These are phyloP conservation scores for Neonectria punicea DNA, from an alignment of 2,329 filamentous ascomycete species.

Conservation along the genomic window DNA sequence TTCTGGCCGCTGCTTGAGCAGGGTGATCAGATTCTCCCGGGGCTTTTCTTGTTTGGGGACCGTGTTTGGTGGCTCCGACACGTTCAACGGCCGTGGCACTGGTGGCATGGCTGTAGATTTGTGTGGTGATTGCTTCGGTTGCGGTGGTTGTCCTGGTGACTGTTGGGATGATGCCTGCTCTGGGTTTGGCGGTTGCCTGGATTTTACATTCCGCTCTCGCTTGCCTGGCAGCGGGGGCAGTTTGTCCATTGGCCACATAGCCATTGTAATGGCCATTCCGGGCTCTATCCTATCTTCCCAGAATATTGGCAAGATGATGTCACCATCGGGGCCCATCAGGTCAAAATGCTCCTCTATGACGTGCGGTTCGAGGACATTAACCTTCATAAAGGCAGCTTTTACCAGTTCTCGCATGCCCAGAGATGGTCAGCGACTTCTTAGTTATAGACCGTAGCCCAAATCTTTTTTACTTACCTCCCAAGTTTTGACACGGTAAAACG, in stretches of 20 bases:
- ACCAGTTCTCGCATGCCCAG: conserved; percentile 88
- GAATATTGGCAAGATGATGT: conserved; percentile 79
- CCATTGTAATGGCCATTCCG: conserved; percentile 63
- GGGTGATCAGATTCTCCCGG: too few species aligned
- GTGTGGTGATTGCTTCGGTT: too few species aligned
- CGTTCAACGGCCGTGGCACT: too few species aligned
- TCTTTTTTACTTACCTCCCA: conserved; percentile 73
- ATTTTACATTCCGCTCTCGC: too few species aligned
- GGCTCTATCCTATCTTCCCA: conserved; percentile 84
- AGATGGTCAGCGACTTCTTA: not conserved
- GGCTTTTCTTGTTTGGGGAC: too few species aligned
- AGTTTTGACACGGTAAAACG: conserved; percentile 82
- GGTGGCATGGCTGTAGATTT: too few species aligned
- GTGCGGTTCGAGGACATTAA: conserved; percentile 69
- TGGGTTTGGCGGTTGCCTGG: not conserved
- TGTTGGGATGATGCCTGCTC: too few species aligned
- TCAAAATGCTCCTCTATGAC: conserved; percentile 68
- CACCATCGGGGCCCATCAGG: conserved; percentile 77
- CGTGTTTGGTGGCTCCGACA: too few species aligned
- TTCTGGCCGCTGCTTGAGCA: too few species aligned
- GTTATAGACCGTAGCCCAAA: not conserved
- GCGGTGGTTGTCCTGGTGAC: too few species aligned
- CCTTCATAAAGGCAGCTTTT: conserved; percentile 80
- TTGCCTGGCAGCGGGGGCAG: not conserved
- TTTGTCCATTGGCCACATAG: conserved; percentile 66